Base-by-base conservation (phyloP, 2,329 filamentous ascomycete species). In the Fusarium temperatum region DNA sequence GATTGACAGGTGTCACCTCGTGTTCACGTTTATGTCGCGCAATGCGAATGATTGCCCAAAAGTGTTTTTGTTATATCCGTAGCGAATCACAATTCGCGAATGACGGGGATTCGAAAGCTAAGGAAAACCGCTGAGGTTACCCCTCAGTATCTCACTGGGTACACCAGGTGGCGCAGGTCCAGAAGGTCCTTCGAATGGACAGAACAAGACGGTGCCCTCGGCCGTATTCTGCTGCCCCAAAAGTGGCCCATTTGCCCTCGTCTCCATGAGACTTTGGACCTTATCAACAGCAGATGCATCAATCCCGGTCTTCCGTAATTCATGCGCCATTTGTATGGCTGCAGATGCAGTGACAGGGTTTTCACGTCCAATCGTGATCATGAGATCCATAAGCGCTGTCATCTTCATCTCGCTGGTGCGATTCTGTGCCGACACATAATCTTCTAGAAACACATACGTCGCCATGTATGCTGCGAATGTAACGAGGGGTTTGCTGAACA, bases 391-490 rank as follows among this genome's bases (percentile, higher is more conserved):
- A 20, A 94, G 83, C 71, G 93, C 93, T 71, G 91, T 87, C 36
- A 94, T 83, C 6, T 90, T 92, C 6, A 89, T 87, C 67, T 83
- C 75, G 17, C 77, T 79, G 15, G 55, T 44, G 0, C 36, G 47
- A 5, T 93, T 90, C n/a, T 89, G 86, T 1, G 89, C 87, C 44
- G 87, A 89, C 73, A 90, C 90, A 22, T 92, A 85, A 75, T 93
- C 92, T 72, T 93, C 91, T 3, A 94, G 86, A 71, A 94, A 93
- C 0, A 94, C 92, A 32, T 90, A 87, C 18, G 91, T 90, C 14
- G 92, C 90, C 55, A 93, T 91, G 77, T 93, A 94, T 12, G 93
- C 84, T 72, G 91, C 92, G 81, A 93, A 94, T 0, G 90, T 89
- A 73, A 92, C 87, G 79, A 93, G 92, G 0, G 92, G 91, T 70